These are phyloP conservation scores for Coccomyxa sp. DNA, from an alignment of 139 green algal species.

Conservation along the genomic window DNA sequence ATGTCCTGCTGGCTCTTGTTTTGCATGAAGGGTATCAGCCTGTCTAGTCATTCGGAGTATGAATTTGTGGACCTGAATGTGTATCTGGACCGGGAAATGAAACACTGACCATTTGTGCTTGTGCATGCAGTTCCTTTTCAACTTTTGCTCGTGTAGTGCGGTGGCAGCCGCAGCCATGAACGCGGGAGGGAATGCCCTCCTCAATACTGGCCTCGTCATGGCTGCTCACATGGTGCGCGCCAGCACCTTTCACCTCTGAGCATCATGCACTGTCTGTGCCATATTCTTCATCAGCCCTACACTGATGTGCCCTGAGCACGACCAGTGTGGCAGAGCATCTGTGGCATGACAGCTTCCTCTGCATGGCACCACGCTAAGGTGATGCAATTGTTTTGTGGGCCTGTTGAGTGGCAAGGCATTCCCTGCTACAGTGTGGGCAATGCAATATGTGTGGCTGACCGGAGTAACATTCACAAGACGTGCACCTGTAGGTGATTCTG, in stretches of 20 bases:
- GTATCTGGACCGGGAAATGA: not conserved
- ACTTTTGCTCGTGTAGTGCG: slow-evolving; percentile 19
- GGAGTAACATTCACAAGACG: too few relatives aligned
- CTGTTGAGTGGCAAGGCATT: too few relatives aligned
- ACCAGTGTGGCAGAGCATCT: too few relatives aligned
- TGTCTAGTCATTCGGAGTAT: not conserved
- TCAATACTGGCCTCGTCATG: slow-evolving; percentile 13
- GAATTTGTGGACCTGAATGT: too few relatives aligned
- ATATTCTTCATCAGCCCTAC: too few relatives aligned
- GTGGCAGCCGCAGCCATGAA: slow-evolving; percentile 19
- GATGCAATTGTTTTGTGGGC: too few relatives aligned
- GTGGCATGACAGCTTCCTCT: too few relatives aligned
- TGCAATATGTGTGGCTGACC: too few relatives aligned
- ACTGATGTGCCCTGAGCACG: too few relatives aligned
- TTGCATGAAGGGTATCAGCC: not conserved
- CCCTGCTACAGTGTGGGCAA: too few relatives aligned
- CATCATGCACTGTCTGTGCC: too few relatives aligned
- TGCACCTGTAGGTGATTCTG: slow-evolving; percentile 24
- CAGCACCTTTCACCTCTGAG: not conserved
- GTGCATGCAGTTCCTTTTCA: slow-evolving; percentile 18
- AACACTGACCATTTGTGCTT: not conserved
- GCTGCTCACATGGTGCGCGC: slow-evolving; percentile 14
- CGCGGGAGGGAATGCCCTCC: slow-evolving; percentile 5
- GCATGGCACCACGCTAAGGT: too few relatives aligned
- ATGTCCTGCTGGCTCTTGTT: not conserved